A percentile compares a stretch with the other conserved stretches of the same genome.
Evolutionary conservation across 2,329 filamentous ascomycete species (phyloP).

Genomic region (Elsinoe batatas): DNA sequence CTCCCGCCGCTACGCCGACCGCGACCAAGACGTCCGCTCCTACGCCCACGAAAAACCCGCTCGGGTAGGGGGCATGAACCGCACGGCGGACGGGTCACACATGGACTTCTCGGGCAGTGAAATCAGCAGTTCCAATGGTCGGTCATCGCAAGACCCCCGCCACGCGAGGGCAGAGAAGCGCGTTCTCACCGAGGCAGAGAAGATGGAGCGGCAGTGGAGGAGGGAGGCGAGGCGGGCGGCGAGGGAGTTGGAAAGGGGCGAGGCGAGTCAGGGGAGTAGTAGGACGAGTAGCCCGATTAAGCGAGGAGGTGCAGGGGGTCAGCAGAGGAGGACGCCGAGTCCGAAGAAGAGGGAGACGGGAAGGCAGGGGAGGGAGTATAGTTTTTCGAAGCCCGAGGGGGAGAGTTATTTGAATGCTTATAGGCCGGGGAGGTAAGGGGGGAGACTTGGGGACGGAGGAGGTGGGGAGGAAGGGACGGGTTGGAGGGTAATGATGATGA

Average conservation of each 20-base stretch:
- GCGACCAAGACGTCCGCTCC: constrained; percentile 56
- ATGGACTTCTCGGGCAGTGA: constrained; percentile 69
- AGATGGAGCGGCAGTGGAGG: constrained; percentile 31
- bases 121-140: background rate
- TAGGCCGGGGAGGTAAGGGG: constrained; percentile 1
- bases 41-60: constrained; percentile 84
- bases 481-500: background rate
- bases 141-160: background rate
- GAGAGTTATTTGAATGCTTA: constrained; percentile 12
- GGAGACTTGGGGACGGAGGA: background rate
- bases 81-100: constrained; percentile 63
- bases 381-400: background rate
- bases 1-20: constrained; percentile 45
- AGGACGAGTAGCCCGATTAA: constrained; percentile 1
- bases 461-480: background rate
- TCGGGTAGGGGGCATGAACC: constrained; percentile 81
- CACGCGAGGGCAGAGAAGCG: constrained; percentile 32
- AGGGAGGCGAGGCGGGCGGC: constrained; percentile 32
- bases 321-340: constrained; percentile 1
- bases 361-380: constrained; percentile 4
- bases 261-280: constrained; percentile 12
- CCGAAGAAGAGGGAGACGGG: constrained; percentile 2
- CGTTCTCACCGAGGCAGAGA: constrained; percentile 29
- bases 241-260: constrained; percentile 27
- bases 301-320: background rate